Percentiles rank a stretch among this genome's conserved stretches.
Conservation (phyloP, 2,329 filamentous ascomycete species). For the Aureobasidium sp. region DNA sequence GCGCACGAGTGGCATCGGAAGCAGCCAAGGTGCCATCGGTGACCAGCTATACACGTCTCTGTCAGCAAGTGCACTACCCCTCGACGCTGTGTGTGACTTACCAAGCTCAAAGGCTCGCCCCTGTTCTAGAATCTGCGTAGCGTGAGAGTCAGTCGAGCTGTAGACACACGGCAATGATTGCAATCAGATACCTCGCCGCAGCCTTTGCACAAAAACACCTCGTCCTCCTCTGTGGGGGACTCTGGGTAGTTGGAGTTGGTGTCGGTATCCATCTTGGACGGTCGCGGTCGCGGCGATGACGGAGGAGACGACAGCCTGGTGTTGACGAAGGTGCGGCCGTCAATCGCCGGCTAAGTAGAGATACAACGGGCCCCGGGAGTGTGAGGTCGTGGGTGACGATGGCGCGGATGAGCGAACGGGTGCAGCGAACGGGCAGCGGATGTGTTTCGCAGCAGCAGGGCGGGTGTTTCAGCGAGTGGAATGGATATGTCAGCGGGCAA, state of each 20-base stretch:
- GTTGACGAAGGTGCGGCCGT: neutral
- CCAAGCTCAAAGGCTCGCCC: slow-evolving; percentile 97
- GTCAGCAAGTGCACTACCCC: slow-evolving; percentile 26
- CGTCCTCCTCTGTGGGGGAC: slow-evolving; percentile 64
- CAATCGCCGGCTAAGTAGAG: slow-evolving; percentile 4
- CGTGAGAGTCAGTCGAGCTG: slow-evolving; percentile 4
- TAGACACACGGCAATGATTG: neutral
- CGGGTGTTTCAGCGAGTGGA: slow-evolving; percentile 4
- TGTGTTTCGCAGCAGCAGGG: slow-evolving; percentile 2
- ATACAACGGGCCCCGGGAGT: neutral
- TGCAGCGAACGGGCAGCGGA: neutral
- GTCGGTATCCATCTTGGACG: slow-evolving; percentile 4
- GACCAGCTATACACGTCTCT: slow-evolving; percentile 59
- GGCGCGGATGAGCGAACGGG: neutral
- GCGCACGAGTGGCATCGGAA: slow-evolving; percentile 95
- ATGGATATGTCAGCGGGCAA: neutral
- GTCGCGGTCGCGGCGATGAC: neutral
- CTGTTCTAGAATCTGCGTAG: slow-evolving; percentile 81
- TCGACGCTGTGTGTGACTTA: slow-evolving; percentile 41
- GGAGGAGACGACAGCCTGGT: neutral
- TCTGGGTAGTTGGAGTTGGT: slow-evolving; percentile 37
- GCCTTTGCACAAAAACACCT: slow-evolving; percentile 79
- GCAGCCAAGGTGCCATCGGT: slow-evolving; percentile 98
- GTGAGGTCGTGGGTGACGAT: neutral
- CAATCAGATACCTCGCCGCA: slow-evolving; percentile 69